Percentiles rank a stretch among this genome's conserved stretches.
These are phyloP conservation scores for Aspergillus felis DNA, from an alignment of 2,329 filamentous ascomycete species.

Conservation along the genomic window DNA sequence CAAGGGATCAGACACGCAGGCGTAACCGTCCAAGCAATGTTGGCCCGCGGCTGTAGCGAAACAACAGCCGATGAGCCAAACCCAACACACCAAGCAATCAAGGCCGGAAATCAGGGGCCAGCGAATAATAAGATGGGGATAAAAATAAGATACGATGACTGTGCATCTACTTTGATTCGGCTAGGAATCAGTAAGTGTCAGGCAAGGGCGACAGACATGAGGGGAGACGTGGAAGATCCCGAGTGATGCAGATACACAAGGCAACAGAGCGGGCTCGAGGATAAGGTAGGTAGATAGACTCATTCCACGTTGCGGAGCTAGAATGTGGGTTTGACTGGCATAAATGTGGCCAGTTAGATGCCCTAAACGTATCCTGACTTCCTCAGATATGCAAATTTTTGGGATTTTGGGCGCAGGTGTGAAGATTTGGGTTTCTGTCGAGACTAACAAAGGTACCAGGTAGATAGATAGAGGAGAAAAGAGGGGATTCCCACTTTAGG, in stretches of 20 bases:
- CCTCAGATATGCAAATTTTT: no score
- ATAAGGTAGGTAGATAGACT: neutral
- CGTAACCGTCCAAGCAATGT: neutral
- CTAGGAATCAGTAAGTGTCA: no score
- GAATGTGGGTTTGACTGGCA: no score
- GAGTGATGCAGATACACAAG: constrained; percentile 4
- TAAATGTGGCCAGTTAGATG: no score
- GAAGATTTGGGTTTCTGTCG: no score
- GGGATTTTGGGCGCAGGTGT: no score
- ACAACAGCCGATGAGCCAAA: neutral
- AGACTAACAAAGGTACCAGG: no score
- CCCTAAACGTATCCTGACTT: no score
- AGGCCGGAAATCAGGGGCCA: neutral
- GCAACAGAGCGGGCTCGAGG: constrained; percentile 5
- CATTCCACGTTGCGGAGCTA: constrained; percentile 17
- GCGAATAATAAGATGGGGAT: neutral
- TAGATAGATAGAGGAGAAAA: no score
- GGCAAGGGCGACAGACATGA: constrained; percentile 1
- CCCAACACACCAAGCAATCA: neutral
- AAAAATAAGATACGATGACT: no score
- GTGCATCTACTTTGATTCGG: no score
- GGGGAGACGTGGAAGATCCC: neutral
- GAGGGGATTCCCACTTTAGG: no score
- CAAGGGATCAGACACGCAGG: neutral
- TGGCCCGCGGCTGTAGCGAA: neutral